A percentile compares a stretch with the other conserved stretches of the same genome.
Conservation (phyloP, 106 monocot species). For the Platanthera zijinensis region DNA sequence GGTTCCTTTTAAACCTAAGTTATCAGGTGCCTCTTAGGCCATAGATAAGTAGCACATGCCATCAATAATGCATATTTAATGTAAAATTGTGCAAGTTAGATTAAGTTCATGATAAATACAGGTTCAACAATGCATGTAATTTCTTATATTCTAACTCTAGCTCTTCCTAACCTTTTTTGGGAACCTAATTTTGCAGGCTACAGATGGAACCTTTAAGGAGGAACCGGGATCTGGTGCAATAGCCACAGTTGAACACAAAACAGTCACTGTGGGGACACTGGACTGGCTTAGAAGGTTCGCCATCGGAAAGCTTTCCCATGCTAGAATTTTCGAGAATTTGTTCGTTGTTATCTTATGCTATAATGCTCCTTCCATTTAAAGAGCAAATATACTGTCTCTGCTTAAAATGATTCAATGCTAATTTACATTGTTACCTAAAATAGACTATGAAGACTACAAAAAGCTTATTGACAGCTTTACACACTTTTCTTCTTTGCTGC, state of each 20-base stretch:
- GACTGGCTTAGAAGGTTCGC: conserved; percentile 72
- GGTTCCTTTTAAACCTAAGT: background rate
- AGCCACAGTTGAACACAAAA: conserved; percentile 58
- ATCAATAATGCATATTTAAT: background rate
- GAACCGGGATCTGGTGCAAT: conserved; percentile 93
- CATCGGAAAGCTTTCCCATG: background rate
- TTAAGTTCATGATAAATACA: background rate
- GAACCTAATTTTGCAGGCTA: conserved; percentile 22
- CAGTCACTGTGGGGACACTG: conserved; percentile 70
- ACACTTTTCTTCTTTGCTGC: conserved; percentile 13
- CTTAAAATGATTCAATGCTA: background rate
- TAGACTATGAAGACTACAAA: background rate
- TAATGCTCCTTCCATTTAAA: background rate
- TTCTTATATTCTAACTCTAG: background rate
- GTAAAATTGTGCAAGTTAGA: conserved; percentile 5
- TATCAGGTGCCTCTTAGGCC: background rate
- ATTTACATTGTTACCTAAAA: background rate
- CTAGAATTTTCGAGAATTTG: background rate
- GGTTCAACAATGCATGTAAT: background rate
- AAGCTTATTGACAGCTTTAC: background rate
- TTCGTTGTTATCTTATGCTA: background rate
- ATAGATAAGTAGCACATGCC: background rate
- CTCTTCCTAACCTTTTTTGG: background rate
- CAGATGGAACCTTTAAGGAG: conserved; percentile 83
- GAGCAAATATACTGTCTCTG: background rate